Evolutionary conservation across 208 protist genomes (phyloP).

Genomic region (Trypanosoma platydactyli): DNA sequence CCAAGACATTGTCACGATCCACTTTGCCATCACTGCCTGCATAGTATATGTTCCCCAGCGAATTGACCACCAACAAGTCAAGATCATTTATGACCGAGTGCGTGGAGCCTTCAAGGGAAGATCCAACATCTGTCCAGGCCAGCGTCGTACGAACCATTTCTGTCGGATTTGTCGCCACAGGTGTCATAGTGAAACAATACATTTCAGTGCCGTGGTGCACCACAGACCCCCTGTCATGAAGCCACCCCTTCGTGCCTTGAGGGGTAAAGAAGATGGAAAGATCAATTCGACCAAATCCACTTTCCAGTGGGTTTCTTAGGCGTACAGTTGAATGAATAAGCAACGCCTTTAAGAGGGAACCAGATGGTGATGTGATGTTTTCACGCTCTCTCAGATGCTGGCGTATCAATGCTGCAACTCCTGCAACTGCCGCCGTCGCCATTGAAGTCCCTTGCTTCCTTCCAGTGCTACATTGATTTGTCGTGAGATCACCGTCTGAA

Average conservation of each 20-base stretch:
- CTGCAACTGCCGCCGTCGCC: conserved; percentile 82
- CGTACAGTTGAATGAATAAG: conserved; percentile 50
- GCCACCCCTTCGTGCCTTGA: conserved; percentile 34
- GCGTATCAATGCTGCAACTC: conserved; percentile 74
- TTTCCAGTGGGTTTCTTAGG: conserved; percentile 16
- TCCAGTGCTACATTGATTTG: conserved; percentile 36
- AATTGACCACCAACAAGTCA: conserved; percentile 72
- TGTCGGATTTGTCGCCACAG: background rate
- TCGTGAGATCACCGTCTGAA: conserved; percentile 19
- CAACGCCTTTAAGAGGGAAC: conserved; percentile 56
- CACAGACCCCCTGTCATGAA: conserved; percentile 40
- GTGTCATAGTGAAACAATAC: conserved; percentile 30
- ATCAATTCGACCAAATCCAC: conserved; percentile 68
- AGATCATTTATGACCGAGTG: conserved; percentile 77
- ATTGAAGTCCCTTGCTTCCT: conserved; percentile 87
- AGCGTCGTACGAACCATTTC: conserved; percentile 59
- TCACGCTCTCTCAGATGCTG: conserved; percentile 75
- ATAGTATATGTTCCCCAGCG: conserved; percentile 48
- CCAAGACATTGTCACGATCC: conserved; percentile 55
- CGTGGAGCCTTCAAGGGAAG: conserved; percentile 51
- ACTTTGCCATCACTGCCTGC: conserved; percentile 20
- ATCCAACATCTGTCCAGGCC: conserved; percentile 79
- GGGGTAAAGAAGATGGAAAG: conserved; percentile 58
- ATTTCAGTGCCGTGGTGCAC: conserved; percentile 23
- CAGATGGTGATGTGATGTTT: conserved; percentile 38